Conservation (phyloP, 306 rosid species). For the Cucumis melo region DNA sequence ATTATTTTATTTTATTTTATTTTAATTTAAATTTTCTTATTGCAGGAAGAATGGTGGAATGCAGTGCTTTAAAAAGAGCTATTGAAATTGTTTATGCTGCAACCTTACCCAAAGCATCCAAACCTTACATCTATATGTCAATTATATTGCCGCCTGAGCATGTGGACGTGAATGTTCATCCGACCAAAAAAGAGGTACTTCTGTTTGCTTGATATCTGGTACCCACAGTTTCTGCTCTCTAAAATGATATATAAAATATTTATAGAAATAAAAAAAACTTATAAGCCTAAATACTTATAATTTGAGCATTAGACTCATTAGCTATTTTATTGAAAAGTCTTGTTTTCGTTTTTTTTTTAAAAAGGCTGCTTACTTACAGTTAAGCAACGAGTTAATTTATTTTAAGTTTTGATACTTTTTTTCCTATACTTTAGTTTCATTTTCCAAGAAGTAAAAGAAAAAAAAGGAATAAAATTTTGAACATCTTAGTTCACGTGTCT, state of each 20-base stretch:
- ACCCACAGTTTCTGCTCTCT: neutral
- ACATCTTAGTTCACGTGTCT: neutral
- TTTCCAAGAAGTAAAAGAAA: neutral
- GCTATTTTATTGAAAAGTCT: too few relatives aligned
- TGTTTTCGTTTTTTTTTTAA: too few relatives aligned
- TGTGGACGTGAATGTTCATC: constrained; percentile 86
- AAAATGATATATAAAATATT: neutral
- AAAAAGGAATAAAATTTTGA: neutral
- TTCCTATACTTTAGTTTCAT: neutral
- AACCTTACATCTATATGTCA: constrained; percentile 80
- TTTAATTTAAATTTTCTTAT: neutral
- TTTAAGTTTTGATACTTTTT: neutral
- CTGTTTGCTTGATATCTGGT: neutral
- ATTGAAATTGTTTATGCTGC: constrained; percentile 91
- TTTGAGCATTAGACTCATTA: too few relatives aligned
- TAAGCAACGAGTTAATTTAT: neutral
- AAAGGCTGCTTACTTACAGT: neutral
- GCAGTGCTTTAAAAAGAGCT: constrained; percentile 87
- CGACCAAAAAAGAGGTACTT: constrained; percentile 71
- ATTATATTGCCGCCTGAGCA: constrained; percentile 71
- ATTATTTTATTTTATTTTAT: neutral
- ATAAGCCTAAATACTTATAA: neutral
- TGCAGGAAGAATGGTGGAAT: constrained; percentile 88
- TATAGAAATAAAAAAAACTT: neutral
- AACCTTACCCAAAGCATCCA: constrained; percentile 86